These are phyloP conservation scores for Arthroderma sp. DNA, from an alignment of 2,329 filamentous ascomycete genomes.

Conservation along the genomic window DNA sequence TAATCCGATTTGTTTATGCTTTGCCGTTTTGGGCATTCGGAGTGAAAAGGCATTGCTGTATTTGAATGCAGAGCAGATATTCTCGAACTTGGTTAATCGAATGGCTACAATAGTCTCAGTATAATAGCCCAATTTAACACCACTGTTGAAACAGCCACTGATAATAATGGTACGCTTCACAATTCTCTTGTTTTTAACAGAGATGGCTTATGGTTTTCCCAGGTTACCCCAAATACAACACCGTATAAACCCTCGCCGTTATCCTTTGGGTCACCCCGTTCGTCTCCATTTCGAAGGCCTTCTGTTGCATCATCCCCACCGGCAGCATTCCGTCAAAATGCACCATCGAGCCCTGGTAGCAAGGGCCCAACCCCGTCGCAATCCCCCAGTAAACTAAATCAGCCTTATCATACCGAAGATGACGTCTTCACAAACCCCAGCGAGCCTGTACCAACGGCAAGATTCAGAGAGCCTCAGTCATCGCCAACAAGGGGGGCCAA, in stretches of 20 bases:
- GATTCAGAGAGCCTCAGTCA: slow-evolving; percentile 25
- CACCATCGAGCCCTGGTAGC: slow-evolving; percentile 34
- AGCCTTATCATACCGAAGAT: slow-evolving; percentile 32
- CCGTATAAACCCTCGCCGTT: slow-evolving; percentile 59
- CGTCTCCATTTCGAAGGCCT: slow-evolving; percentile 55
- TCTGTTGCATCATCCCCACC: slow-evolving; percentile 40
- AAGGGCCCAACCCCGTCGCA: slow-evolving; percentile 30
- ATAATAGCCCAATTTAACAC: no score
- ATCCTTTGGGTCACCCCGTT: slow-evolving; percentile 56
- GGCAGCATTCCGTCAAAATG: slow-evolving; percentile 36
- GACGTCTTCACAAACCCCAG: slow-evolving; percentile 18
- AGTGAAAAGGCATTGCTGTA: no score
- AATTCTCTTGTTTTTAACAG: no score
- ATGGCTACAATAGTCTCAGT: no score
- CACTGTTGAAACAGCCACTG: no score
- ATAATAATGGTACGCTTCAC: no score
- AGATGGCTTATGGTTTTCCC: not conserved
- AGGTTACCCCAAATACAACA: slow-evolving; percentile 40
- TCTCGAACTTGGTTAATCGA: no score
- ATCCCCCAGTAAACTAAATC: slow-evolving; percentile 35
- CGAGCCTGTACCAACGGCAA: slow-evolving; percentile 20
- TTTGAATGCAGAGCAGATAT: no score
- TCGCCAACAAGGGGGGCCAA: slow-evolving; percentile 27
- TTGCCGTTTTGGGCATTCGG: no score
- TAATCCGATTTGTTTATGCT: no score